Evolutionary conservation across 2,329 filamentous ascomycete species (phyloP), one percentile per base, ranked within the genome.

Genomic region (Alternaria atra): DNA sequence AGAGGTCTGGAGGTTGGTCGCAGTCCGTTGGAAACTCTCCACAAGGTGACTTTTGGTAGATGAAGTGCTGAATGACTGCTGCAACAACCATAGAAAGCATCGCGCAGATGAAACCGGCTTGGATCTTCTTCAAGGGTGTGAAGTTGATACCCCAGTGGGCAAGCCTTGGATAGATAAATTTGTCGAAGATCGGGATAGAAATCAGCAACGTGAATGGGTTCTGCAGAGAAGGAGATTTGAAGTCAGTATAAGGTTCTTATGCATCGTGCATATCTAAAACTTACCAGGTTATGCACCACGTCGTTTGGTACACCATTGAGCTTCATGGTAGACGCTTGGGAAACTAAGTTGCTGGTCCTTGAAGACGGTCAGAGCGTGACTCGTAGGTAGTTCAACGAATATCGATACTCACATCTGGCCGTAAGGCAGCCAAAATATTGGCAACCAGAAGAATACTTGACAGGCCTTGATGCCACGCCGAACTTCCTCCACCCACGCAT

Each of bases 151-250:
- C 86, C 30, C 84, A 58, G 68, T 85, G 87, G 68, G 89, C 87
- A 56, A 93, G 84, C 12, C 83, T 73, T 0, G 91, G 91, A 78
- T 92, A 93, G 58, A 93, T 67, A 23, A 89, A 35, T 40, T 71
- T 66, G 60, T 93, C 90, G 63, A 88, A 85, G 60, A 71, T 67
- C 1, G 91, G 91, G 53, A 93, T 90, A 79, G 92, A 87, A 73
- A 93, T 87, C 68, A 94, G 86, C 61, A 93, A 85, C 15, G 89
- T 87, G 67, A 94, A 86, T 4, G 91, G 90, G 75, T 93, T 89
- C 46, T 50, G 10, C n/a, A 25, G 20, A 13, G 20, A 13, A 25
- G 4, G 20, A 29, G 27, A 29, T 29, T 6, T 29, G 27, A 12
- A 42, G 20, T 42, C 3, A 35, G 32, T 50, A 37, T 10, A 25